These are phyloP conservation scores for Plantago coronopus DNA, from an alignment of 305 asterid genomes.

Conservation along the genomic window DNA sequence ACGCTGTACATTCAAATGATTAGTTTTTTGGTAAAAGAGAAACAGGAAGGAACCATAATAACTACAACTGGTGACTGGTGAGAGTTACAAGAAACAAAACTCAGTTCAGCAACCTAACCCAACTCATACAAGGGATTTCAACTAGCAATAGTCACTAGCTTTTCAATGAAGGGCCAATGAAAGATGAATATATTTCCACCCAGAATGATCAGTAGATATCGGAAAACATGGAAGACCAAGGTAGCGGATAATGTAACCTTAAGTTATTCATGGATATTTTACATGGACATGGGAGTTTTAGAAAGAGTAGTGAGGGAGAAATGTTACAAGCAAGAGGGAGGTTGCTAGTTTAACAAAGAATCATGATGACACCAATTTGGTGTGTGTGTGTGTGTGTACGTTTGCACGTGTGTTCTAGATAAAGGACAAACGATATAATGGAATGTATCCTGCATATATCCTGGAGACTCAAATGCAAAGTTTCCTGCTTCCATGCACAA, in stretches of 20 bases:
- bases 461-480: slow-evolving; percentile 8
- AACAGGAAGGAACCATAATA: background rate
- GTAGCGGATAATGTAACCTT: slow-evolving; percentile 4
- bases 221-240: slow-evolving; percentile 12
- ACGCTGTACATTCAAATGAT: slow-evolving; percentile 52
- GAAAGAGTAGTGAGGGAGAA: too few relatives aligned
- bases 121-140: background rate
- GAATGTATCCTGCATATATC: slow-evolving; percentile 2
- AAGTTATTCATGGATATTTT: too few relatives aligned
- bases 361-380: too few relatives aligned
- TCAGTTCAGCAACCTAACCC: slow-evolving; percentile 16
- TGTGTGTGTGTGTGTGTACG: too few relatives aligned
- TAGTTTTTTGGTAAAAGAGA: background rate
- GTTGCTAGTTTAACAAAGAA: too few relatives aligned
- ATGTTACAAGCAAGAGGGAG: too few relatives aligned
- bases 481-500: slow-evolving; percentile 2
- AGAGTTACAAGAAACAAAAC: background rate
- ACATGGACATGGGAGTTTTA: too few relatives aligned
- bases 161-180: background rate
- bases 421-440: background rate
- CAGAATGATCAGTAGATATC: slow-evolving; percentile 5
- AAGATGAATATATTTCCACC: slow-evolving; percentile 4
- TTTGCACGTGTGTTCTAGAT: background rate
- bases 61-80: slow-evolving; percentile 10
- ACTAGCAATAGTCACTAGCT: slow-evolving; percentile 15